phyloP scores from a whole-genome alignment of 2,329 filamentous ascomycete species.

The Trichoderma sp. region DNA sequence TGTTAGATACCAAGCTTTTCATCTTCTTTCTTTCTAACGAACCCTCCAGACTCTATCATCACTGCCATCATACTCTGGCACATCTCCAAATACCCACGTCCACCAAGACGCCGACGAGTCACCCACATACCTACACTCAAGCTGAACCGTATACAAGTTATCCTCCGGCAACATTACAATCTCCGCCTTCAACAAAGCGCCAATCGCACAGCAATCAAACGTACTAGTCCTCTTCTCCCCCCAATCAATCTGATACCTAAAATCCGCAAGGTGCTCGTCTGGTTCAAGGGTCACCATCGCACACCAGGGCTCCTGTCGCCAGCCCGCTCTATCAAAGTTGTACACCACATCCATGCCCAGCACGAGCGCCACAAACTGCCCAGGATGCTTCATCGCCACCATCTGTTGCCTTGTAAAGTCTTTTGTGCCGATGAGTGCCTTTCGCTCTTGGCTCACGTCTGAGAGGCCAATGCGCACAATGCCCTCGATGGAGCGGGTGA shows the following conservation, averaged over 20 bases:
- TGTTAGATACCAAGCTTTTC: neutral
- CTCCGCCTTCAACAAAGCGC: neutral
- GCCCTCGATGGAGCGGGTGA: neutral
- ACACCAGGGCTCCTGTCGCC: neutral
- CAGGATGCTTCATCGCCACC: neutral
- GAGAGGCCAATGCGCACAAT: neutral
- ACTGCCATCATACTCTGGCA: neutral
- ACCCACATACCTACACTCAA: neutral
- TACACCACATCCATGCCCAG: neutral
- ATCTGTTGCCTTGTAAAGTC: neutral
- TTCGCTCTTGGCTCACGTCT: neutral
- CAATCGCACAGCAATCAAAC: neutral
- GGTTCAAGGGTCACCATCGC: neutral
- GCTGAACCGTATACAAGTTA: neutral
- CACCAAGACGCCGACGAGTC: neutral
- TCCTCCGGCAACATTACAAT: constrained; percentile 5
- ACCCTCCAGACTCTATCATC: neutral
- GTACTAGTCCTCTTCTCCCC: neutral
- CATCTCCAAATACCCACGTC: neutral
- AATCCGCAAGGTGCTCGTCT: neutral
- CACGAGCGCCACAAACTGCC: neutral
- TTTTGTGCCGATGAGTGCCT: neutral
- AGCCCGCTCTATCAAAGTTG: neutral
- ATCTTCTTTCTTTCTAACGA: neutral
- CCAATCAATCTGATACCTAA: neutral